A percentile compares a stretch with the other conserved stretches of the same genome.
phyloP scores from a whole-genome alignment of 2,329 filamentous ascomycete species.

The Cytospora piceicola region DNA sequence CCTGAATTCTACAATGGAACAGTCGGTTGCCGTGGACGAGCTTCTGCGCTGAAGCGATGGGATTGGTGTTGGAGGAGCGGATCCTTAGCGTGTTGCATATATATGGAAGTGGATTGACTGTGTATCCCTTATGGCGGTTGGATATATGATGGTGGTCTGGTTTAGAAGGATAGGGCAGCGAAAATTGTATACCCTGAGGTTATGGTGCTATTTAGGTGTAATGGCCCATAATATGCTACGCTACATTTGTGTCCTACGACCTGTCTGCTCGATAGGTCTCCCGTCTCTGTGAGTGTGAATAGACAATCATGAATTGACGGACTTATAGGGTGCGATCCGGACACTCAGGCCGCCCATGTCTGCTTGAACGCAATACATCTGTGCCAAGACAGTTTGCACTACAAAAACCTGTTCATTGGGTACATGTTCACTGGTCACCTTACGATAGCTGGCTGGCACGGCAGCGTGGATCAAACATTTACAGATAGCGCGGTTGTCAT shows the following conservation, averaged over 20 bases:
- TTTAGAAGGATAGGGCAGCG: neutral
- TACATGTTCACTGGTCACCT: neutral
- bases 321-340: too few relatives aligned
- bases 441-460: slow-evolving; percentile 13
- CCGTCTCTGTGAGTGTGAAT: too few relatives aligned
- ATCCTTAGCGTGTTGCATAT: neutral
- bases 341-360: too few relatives aligned
- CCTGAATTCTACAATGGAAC: slow-evolving; percentile 16
- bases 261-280: neutral
- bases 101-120: neutral
- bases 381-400: neutral
- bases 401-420: neutral
- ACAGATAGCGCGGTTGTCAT: neutral
- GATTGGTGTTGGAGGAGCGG: neutral
- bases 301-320: neutral
- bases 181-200: neutral
- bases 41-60: slow-evolving; percentile 18
- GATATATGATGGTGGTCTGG: neutral
- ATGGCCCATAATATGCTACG: too few relatives aligned
- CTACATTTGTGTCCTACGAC: neutral
- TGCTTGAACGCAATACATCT: neutral
- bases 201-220: neutral
- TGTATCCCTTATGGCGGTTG: neutral
- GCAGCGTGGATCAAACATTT: neutral
- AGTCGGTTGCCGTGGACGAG: slow-evolving; percentile 23